Evolutionary conservation across 2,329 filamentous ascomycete genomes (phyloP), one percentile per base, ranked within the genome.

Genomic region (Fusarium sambucinum): DNA sequence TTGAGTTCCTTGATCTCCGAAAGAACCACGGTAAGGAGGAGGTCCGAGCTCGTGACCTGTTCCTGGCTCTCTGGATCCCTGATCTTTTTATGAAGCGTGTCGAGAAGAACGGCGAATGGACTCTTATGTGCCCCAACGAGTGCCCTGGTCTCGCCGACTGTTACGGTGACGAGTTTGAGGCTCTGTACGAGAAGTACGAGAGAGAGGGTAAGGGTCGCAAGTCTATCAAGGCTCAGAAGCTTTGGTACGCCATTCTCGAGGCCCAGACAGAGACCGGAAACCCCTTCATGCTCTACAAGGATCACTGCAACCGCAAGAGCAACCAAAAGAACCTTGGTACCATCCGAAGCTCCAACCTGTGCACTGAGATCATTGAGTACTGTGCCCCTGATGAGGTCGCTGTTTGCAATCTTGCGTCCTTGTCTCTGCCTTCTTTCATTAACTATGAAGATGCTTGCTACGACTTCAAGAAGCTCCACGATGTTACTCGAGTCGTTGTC

Each of bases 1-100:
- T 98, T 72, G 91, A 97, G 81, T 99, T 97, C 84, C 89, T 99
- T 71, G 96, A 99, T 77, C 89, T 99, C 55, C 92, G 96, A 77
- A 99, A 99, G 90, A 99, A 99, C 82, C 96, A 99, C 81, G 96
- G 96, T 74, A 99, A 99, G 84, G 96, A 99, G 80, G 96, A 99
- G 83, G 89, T 97, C 72, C 94, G 96, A 76, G 96, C 96, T 69
- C 94, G 96, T 77, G 96, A 99, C 80, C 87, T 99, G 52, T 99
- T 99, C 89, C 93, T 97, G 68, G 96, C 95, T 63, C 87, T 99
- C 51, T 99, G 96, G 96, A 97, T 97, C 60, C 94, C 96, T 17
- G 96, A 99, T 85, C 88, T 99, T 45, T 99, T 99, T 89, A 99
- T 99, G 96, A 97, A 97, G 87, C 94, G 96, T 80, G 95, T 99